Evolutionary conservation across 1,139 yeast genomes (phyloP), one percentile per base, ranked within the genome.

Genomic region (Kodamaea plutei): DNA sequence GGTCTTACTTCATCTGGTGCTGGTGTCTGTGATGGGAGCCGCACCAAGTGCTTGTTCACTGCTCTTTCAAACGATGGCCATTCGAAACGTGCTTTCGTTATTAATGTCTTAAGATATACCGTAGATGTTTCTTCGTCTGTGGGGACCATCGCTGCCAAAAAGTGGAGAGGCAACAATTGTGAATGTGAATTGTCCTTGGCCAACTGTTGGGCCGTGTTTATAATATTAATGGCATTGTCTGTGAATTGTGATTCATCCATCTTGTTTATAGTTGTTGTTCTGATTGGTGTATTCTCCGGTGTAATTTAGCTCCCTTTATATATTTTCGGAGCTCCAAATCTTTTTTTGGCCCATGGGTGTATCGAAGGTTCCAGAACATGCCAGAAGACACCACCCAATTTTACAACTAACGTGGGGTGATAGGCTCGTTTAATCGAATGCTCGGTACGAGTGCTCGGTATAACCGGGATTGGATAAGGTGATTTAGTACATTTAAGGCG

Each of bases 131-230:
- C 93, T 34, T 74, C 81, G 13, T 21, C 23, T 8, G 73, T 62
- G 24, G 88, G 84, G 17, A 87, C 82, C 81, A 91, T 83, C 11
- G 97, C 96, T 12, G 95, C 96, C 43, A 91, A 67, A 40, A 91
- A 62, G 58, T 91, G 99, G 39, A 89, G 58, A 14, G 98, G 98
- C 34, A 76, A 63, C 40, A 93, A 67, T 50, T 85, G 93, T 8
- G 93, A 69, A 58, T 91, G 89, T 34, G 83, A 70, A 51, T 87
- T 88, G 43, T 87, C 94, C 48, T 77, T 73, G 23, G 96, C 96
- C 40, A 91, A 61, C 52, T 82, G 76, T 38, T 80, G 76, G 33
- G 97, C 95, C 51, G 75, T 72, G 47, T 83, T 81, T 31, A 93
- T 71, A 41, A 89, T 76, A 39, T 74, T 79, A 50, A 85, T 76